These are phyloP conservation scores for Vigna unguiculata DNA, from an alignment of 306 rosid genomes.

Conservation along the genomic window DNA sequence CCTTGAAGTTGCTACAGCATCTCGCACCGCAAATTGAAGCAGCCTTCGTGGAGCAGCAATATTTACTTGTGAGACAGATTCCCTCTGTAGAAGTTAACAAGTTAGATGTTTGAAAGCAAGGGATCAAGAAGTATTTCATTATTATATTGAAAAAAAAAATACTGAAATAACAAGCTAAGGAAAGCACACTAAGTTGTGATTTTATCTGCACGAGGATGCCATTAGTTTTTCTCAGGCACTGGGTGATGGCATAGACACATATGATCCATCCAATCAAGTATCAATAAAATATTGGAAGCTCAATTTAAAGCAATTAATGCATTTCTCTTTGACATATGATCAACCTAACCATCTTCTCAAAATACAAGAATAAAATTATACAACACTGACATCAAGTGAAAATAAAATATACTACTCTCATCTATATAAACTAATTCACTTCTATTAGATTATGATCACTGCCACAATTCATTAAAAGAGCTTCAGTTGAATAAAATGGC, in stretches of 20 bases:
- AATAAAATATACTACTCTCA: conserved; percentile 3
- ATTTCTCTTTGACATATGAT: conserved; percentile 8
- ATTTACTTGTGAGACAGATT: conserved; percentile 58
- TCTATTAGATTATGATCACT: not conserved
- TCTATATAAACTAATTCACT: conserved; percentile 11
- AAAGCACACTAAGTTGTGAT: conserved; percentile 4
- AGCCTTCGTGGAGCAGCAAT: conserved; percentile 79
- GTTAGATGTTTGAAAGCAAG: conserved; percentile 45
- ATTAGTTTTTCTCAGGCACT: not conserved
- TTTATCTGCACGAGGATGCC: conserved; percentile 24
- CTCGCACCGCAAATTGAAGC: conserved; percentile 94
- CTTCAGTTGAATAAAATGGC: conserved; percentile 4
- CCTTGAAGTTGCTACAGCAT: conserved; percentile 77
- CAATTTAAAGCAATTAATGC: not conserved
- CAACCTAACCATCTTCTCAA: conserved; percentile 14
- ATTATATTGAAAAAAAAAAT: not conserved
- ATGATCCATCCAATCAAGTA: not conserved
- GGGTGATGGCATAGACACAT: conserved; percentile 21
- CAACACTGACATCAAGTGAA: conserved; percentile 7
- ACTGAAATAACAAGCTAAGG: conserved; percentile 3
- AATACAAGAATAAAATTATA: not conserved
- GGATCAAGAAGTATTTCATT: not conserved
- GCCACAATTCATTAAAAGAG: not conserved
- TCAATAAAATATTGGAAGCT: not conserved
- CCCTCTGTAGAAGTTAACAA: conserved; percentile 64